Base-by-base conservation (phyloP, 2,329 filamentous ascomycete genomes). In the Diaporthe sp. region DNA sequence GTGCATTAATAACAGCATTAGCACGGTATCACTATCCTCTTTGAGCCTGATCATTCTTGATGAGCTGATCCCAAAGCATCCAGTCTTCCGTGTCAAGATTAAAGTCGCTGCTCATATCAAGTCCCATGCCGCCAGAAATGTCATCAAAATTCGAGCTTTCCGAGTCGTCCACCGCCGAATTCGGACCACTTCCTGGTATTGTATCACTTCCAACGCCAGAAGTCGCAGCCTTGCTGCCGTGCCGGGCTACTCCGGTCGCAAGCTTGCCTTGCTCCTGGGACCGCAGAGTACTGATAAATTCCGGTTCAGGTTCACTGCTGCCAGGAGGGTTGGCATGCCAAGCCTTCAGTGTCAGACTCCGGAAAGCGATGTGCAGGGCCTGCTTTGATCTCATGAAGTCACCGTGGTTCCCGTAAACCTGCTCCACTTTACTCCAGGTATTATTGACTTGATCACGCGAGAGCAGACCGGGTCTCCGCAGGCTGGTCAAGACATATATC, bases 291-390 rank as follows among this genome's bases (percentile, higher is more conserved):
- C 77, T 68, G 46, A 82, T 79, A 37, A 80, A 81, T 6, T 31
- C 31, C 3, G 81, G 79, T 53, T 80, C 79, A 4, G 74, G 44
- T 2, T 31, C 61, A 12, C 19, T 34, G 4, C 28, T 44, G 6
- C 75, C 73, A 22, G 73, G 75, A 13, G 74, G 77, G 22, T 77
- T 77, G 4, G 77, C 77, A 34, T 81, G 78, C 83, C 82, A 84
- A 2, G 82, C 83, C 65, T 82, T 83, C 25, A 84, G 59, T 19
- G 82, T 80, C 19, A 83, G 77, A 2, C 78, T 77, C 31, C 81
- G 76, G 74, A 84, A 79, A 2, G 80, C 80, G 4, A 79, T 74
- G 72, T 83, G 77, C 34, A 84, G 76, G 6, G 81, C 79, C 4
- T 80, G 78, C 73, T 78, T 80, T 2, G 79, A 75, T 4, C 79